Evolutionary conservation across 139 green algal species (phyloP).

Genomic region (Pseudopediastrum boryanum): DNA sequence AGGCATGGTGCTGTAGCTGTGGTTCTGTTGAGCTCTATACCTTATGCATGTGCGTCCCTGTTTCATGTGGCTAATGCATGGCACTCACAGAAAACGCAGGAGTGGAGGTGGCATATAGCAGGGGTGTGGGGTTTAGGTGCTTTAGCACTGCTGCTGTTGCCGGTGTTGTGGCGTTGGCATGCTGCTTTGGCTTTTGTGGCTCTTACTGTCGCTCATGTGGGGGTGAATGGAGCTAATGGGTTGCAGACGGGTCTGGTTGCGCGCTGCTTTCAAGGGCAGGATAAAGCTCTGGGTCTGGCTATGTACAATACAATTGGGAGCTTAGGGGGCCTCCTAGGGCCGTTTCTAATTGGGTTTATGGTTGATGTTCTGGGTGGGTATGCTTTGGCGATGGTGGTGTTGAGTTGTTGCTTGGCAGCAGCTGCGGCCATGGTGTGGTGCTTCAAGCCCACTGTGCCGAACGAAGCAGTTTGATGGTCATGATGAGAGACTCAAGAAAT

Average conservation of each 20-base stretch:
- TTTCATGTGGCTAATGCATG: slow-evolving; percentile 22
- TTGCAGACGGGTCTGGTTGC: slow-evolving; percentile 20
- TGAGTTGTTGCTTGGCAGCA: slow-evolving; percentile 3
- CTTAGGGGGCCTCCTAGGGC: neutral
- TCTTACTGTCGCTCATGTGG: slow-evolving; percentile 11
- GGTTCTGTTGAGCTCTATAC: slow-evolving; percentile 19
- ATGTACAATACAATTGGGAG: slow-evolving; percentile 25
- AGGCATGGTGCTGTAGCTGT: neutral
- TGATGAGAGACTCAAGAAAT: no score
- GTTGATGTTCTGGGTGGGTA: slow-evolving; percentile 10
- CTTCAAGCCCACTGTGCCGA: no score
- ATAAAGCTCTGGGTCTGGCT: slow-evolving; percentile 10
- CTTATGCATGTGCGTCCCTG: slow-evolving; percentile 13
- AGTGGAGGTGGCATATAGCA: slow-evolving; percentile 9
- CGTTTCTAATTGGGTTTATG: slow-evolving; percentile 7
- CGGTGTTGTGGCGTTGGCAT: neutral
- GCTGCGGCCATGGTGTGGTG: slow-evolving; percentile 12
- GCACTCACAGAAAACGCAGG: neutral
- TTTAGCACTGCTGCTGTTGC: slow-evolving; percentile 26
- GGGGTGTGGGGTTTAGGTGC: neutral
- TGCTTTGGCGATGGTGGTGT: slow-evolving; percentile 2
- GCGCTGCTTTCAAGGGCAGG: neutral
- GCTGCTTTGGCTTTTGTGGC: slow-evolving; percentile 11
- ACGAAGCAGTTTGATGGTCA: no score
- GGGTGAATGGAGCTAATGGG: slow-evolving; percentile 10